Conservation (phyloP, 768 basidiomycete genomes). For the Lactifluus subvellereus region DNA sequence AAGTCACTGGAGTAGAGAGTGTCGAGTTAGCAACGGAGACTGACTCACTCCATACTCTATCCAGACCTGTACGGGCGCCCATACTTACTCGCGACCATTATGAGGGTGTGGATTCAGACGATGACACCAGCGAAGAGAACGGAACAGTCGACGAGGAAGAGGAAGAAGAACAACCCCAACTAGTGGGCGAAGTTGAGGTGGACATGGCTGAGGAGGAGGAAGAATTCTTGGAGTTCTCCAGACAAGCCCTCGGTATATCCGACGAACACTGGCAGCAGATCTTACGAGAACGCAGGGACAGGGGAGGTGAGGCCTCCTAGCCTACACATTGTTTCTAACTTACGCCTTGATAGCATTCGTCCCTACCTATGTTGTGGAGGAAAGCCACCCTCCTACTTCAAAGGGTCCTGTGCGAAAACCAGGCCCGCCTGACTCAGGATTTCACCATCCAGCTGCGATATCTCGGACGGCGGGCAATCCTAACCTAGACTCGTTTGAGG, state of each 20-base stretch:
- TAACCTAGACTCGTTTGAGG: conserved; percentile 86
- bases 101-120: conserved; percentile 92
- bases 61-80: conserved; percentile 58
- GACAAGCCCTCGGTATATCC: conserved; percentile 82
- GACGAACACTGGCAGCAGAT: conserved; percentile 91
- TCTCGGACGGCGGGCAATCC: conserved; percentile 47
- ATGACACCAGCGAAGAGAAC: conserved; percentile 69
- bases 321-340: neutral
- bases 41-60: conserved; percentile 16
- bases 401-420: neutral
- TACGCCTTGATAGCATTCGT: conserved; percentile 25
- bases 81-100: conserved; percentile 77
- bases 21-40: neutral
- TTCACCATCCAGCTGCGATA: conserved; percentile 26
- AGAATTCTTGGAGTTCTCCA: conserved; percentile 92
- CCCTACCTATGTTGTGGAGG: conserved; percentile 22
- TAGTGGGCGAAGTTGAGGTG: conserved; percentile 79
- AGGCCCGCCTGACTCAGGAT: neutral
- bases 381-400: conserved; percentile 12
- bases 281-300: conserved; percentile 61
- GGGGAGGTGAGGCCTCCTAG: conserved; percentile 63
- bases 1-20: conserved; percentile 33
- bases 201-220: conserved; percentile 93
- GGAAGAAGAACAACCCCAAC: conserved; percentile 77
- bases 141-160: conserved; percentile 50